A percentile compares a stretch with the other conserved stretches of the same genome.
Evolutionary conservation across 176 grass and related monocot species (phyloP).

Genomic region (Triticum aestivum): DNA sequence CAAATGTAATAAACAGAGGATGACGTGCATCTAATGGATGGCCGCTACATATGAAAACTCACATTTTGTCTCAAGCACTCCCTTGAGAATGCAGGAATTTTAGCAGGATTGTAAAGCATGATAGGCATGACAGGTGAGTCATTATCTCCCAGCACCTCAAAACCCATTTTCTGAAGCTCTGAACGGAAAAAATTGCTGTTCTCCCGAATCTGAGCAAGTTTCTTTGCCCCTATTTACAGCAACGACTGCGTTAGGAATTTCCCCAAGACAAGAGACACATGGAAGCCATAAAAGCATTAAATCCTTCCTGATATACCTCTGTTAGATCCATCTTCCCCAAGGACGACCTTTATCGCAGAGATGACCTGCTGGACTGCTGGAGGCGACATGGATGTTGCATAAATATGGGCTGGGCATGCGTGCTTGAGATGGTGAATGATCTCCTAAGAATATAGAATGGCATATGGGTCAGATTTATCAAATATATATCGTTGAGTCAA

Average conservation of each 20-base stretch:
- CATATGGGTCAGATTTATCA: constrained; percentile 23
- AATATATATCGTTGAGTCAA: constrained; percentile 12
- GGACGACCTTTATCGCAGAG: constrained; percentile 84
- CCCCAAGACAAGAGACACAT: neutral
- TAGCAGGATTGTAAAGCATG: constrained; percentile 98
- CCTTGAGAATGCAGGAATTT: constrained; percentile 96
- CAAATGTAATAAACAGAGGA: neutral
- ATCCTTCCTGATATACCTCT: constrained; percentile 55
- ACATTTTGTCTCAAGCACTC: constrained; percentile 86
- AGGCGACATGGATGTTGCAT: constrained; percentile 95
- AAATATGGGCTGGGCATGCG: constrained; percentile 87
- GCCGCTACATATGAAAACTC: constrained; percentile 20
- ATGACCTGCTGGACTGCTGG: constrained; percentile 95
- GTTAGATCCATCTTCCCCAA: constrained; percentile 89
- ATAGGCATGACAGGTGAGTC: constrained; percentile 95
- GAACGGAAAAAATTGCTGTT: constrained; percentile 97
- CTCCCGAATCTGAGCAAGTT: constrained; percentile 83
- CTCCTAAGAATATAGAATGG: constrained; percentile 48
- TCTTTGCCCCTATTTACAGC: constrained; percentile 66
- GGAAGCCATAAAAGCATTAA: neutral
- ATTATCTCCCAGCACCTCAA: constrained; percentile 94
- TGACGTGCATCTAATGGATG: neutral
- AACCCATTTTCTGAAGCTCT: constrained; percentile 96
- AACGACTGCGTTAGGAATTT: constrained; percentile 35
- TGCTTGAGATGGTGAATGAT: constrained; percentile 83